phyloP scores from a whole-genome alignment of 805 yeast genomes.

The Candida ascalaphidarum region DNA sequence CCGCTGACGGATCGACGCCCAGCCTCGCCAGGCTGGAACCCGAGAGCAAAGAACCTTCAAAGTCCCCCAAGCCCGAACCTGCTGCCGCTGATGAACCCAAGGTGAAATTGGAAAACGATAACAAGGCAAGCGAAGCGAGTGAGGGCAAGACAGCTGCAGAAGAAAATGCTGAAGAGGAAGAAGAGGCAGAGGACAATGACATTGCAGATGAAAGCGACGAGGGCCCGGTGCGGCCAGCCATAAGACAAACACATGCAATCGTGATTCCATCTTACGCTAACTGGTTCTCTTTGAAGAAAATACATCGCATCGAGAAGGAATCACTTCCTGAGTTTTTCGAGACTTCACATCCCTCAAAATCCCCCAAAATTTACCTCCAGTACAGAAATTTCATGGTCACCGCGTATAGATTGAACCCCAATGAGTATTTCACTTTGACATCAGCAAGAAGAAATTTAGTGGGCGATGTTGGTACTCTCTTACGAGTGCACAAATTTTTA shows the following conservation, averaged over 20 bases:
- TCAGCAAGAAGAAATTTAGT: constrained; percentile 86
- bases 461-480: constrained; percentile 84
- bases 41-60: constrained; percentile 1
- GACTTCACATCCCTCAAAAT: constrained; percentile 62
- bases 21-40: background rate
- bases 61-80: background rate
- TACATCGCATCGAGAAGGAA: constrained; percentile 72
- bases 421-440: constrained; percentile 81
- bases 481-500: constrained; percentile 76
- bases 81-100: too few relatives aligned
- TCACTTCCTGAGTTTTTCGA: constrained; percentile 85
- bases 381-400: constrained; percentile 87
- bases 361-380: constrained; percentile 71
- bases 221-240: too few relatives aligned
- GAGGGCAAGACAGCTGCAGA: background rate
- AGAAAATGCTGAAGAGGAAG: background rate
- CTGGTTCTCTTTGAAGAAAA: constrained; percentile 72
- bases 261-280: constrained; percentile 80
- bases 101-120: too few relatives aligned
- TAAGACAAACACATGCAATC: constrained; percentile 70
- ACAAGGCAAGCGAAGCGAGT: too few relatives aligned
- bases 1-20: background rate
- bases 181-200: constrained; percentile 1
- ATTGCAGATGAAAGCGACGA: too few relatives aligned
- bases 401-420: constrained; percentile 81